These are phyloP conservation scores for Globisporangium nagaii DNA, from an alignment of 352 stramenopile species.

Conservation along the genomic window DNA sequence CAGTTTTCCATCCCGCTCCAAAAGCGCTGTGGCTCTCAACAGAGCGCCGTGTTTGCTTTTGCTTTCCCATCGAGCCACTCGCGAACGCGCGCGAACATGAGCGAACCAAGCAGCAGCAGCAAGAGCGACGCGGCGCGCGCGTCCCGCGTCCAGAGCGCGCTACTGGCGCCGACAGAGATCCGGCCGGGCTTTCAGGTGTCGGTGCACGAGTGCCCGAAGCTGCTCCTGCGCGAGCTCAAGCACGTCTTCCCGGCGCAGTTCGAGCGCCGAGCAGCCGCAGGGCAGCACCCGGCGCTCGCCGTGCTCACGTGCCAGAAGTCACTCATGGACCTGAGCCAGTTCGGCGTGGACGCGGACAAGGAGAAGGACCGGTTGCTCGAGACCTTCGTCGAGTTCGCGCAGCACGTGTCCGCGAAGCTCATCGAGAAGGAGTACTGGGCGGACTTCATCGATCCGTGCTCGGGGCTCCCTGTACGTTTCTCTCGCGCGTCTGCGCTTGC, in stretches of 20 bases:
- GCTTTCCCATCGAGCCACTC: too few species aligned
- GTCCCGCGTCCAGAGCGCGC: constrained; percentile 24
- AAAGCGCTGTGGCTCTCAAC: too few species aligned
- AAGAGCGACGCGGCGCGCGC: not conserved
- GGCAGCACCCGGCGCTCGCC: constrained; percentile 58
- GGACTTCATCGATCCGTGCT: constrained; percentile 98
- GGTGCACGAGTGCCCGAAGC: constrained; percentile 63
- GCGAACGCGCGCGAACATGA: constrained; percentile 2
- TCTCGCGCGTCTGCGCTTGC: too few species aligned
- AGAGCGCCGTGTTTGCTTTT: too few species aligned
- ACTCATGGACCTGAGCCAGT: constrained; percentile 92
- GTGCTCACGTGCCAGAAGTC: constrained; percentile 94
- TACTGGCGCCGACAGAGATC: constrained; percentile 52
- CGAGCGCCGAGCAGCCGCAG: constrained; percentile 24
- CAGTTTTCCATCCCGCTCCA: too few species aligned
- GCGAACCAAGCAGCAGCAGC: constrained; percentile 6
- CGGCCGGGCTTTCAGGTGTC: constrained; percentile 73
- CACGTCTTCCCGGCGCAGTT: constrained; percentile 72
- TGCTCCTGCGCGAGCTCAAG: constrained; percentile 73
- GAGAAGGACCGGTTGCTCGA: constrained; percentile 97
- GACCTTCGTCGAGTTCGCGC: constrained; percentile 91
- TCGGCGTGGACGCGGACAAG: constrained; percentile 89
- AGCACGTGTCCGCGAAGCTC: constrained; percentile 79
- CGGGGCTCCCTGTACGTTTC: constrained; percentile 86
- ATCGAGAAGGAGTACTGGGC: constrained; percentile 86